Evolutionary conservation across 1,284 basidiomycete genomes (phyloP), one percentile per base, ranked within the genome.

Genomic region (Tilletiopsis washingtonensis): DNA sequence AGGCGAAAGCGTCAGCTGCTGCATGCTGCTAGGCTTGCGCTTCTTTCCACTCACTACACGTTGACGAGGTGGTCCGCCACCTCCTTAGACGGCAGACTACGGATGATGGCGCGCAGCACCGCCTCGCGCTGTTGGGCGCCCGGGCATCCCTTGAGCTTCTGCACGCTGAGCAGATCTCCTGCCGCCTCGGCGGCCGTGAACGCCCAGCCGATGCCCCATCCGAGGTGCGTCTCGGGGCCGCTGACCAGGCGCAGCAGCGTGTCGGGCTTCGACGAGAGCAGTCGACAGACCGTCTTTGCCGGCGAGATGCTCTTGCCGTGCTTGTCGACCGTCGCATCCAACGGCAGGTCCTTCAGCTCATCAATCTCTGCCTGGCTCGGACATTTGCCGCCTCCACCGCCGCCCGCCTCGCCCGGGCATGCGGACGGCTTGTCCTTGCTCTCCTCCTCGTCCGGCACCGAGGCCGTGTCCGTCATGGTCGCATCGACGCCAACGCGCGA

Each of bases 121-220:
- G 59, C 57, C 42, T 69, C 59, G n/a, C 69, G 54, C 47, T 69
- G 64, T 2, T 57, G 40, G 17, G 45, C 41, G 17, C 56, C 56
- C n/a, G 48, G 49, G 34, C 54, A 58, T n/a, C 44, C 54, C 15
- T 48, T 53, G 25, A 53, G 57, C 4, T 52, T 44, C 0, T 56
- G 42, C 5, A 57, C 49, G 11, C 51, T 51, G 24, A 57, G 56
- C 24, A 56, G 47, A 24, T 58, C 56, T 7, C 53, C 53, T 11
- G 47, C 49, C 25, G 56, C 56, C 40, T 66, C 61, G 19, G 57
- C 67, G 7, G 69, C 61, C 9, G 64, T 54, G 38, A 62, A 63
- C 3, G 69, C 67, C 67, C 67, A 71, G 5, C 69, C 68, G 38
- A 71, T 54, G n/a, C 69, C 69, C 59, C 61, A 71, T 17, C 69